Percentiles rank a stretch among this genome's conserved stretches.
These are phyloP conservation scores for Rhodotorula mucilaginosa DNA, from an alignment of 1,284 basidiomycete species.

Conservation along the genomic window DNA sequence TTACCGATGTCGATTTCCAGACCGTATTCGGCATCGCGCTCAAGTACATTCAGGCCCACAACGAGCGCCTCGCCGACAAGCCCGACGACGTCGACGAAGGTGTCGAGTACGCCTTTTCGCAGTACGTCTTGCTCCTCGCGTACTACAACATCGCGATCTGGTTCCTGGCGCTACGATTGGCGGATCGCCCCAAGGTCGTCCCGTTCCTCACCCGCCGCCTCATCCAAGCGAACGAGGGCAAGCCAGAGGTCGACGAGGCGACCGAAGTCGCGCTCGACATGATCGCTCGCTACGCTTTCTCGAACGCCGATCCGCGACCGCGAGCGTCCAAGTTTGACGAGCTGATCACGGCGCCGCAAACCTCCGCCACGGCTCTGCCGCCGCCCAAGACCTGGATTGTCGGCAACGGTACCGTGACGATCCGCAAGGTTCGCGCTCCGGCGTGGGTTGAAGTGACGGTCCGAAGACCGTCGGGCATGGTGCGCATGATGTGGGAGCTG, in stretches of 20 bases:
- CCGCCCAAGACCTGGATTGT: slow-evolving; percentile 74
- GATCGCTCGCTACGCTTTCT: slow-evolving; percentile 91
- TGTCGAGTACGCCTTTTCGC: slow-evolving; percentile 79
- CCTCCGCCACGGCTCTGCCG: slow-evolving; percentile 47
- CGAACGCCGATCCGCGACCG: slow-evolving; percentile 87
- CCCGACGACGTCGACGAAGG: slow-evolving; percentile 53
- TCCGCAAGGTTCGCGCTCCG: slow-evolving; percentile 67
- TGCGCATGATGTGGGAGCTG: slow-evolving; percentile 75
- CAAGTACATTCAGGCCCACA: slow-evolving; percentile 91
- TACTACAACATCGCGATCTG: slow-evolving; percentile 92
- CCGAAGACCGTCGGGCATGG: slow-evolving; percentile 84
- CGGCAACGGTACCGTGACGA: slow-evolving; percentile 81
- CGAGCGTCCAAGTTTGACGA: slow-evolving; percentile 75
- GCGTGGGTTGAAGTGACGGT: slow-evolving; percentile 90
- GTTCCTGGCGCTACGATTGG: slow-evolving; percentile 87
- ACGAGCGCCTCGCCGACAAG: slow-evolving; percentile 50
- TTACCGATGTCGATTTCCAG: slow-evolving; percentile 88
- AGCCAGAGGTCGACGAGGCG: slow-evolving; percentile 74
- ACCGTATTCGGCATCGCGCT: slow-evolving; percentile 93
- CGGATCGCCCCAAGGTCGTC: slow-evolving; percentile 78
- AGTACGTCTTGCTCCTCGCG: slow-evolving; percentile 90
- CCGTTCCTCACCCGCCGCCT: slow-evolving; percentile 84
- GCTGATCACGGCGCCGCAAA: slow-evolving; percentile 51
- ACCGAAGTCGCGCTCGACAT: slow-evolving; percentile 98
- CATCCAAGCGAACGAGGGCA: slow-evolving; percentile 79